Evolutionary conservation across 2,329 filamentous ascomycete genomes (phyloP).

Genomic region (Incumbomyces lentus): DNA sequence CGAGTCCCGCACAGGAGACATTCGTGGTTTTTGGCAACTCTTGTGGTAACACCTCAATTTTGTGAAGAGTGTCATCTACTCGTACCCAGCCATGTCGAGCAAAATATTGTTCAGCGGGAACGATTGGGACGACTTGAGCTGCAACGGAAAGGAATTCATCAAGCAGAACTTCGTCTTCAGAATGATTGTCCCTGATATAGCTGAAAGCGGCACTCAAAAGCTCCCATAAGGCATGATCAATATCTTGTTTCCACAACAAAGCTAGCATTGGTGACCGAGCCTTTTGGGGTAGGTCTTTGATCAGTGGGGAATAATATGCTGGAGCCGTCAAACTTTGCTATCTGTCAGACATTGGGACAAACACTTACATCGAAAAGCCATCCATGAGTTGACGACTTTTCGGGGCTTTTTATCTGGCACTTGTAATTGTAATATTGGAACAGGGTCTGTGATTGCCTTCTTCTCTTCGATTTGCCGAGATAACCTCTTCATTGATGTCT

Average conservation of each 20-base stretch:
- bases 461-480: neutral
- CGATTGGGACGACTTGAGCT: conserved; percentile 38
- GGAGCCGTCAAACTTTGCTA: conserved; percentile 3
- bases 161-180: conserved; percentile 36
- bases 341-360: conserved; percentile 6
- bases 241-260: conserved; percentile 41
- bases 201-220: conserved; percentile 48
- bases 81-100: conserved; percentile 36
- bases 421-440: no score
- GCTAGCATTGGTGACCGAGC: conserved; percentile 41
- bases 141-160: conserved; percentile 38
- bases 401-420: neutral
- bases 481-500: no score
- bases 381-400: conserved; percentile 28
- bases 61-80: conserved; percentile 23
- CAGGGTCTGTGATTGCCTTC: no score
- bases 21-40: conserved; percentile 21
- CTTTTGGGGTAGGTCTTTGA: conserved; percentile 42
- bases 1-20: conserved; percentile 25
- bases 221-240: conserved; percentile 42
- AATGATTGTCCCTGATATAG: conserved; percentile 42
- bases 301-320: conserved; percentile 41
- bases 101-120: conserved; percentile 38
- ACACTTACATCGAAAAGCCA: conserved; percentile 29
- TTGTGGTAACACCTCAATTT: conserved; percentile 22